Conservation (phyloP, 2,329 filamentous ascomycete genomes). For the Penicillium verrucosum region DNA sequence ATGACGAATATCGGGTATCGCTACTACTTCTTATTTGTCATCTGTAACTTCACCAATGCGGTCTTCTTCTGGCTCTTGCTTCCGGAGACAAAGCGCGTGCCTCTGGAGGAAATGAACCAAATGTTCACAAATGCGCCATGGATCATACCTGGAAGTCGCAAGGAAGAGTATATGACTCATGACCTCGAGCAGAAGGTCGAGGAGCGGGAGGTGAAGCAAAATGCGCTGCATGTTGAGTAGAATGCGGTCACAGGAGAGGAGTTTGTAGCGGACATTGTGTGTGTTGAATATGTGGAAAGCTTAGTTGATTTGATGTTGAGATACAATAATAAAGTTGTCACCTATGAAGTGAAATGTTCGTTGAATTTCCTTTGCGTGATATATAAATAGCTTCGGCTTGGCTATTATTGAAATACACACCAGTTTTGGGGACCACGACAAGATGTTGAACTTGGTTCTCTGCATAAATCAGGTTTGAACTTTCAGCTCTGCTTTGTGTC, state of each 20-base stretch:
- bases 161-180: slow-evolving; percentile 50
- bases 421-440: no score
- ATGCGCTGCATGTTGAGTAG: slow-evolving; percentile 18
- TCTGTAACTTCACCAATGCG: slow-evolving; percentile 68
- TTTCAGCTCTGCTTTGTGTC: no score
- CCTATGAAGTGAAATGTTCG: not conserved
- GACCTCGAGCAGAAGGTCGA: slow-evolving; percentile 60
- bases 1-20: slow-evolving; percentile 54
- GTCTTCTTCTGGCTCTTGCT: slow-evolving; percentile 66
- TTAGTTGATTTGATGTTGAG: not conserved
- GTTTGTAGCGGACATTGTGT: not conserved
- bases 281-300: not conserved
- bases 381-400: not conserved
- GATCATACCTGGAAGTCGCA: slow-evolving; percentile 59
- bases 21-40: slow-evolving; percentile 60
- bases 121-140: slow-evolving; percentile 64
- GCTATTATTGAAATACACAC: no score
- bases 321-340: not conserved
- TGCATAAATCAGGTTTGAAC: no score
- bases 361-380: not conserved
- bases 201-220: slow-evolving; percentile 55
- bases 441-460: no score
- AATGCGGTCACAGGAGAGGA: not conserved
- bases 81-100: slow-evolving; percentile 62
- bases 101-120: slow-evolving; percentile 67